These are phyloP conservation scores for Hibiscus mutabilis DNA, from an alignment of 345 rosid species.

Conservation along the genomic window DNA sequence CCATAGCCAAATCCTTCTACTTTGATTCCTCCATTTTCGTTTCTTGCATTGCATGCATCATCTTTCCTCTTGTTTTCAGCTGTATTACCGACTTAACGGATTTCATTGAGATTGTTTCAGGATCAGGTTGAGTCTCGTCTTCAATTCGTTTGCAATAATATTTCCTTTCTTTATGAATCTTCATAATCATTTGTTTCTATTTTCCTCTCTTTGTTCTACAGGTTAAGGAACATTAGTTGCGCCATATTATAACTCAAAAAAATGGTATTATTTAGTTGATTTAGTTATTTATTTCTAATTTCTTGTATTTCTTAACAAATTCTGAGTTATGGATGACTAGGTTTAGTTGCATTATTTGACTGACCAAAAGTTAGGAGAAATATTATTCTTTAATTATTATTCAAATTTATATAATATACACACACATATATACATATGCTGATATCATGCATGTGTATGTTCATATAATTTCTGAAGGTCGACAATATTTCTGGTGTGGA, in stretches of 20 bases:
- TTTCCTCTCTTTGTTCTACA: conserved; percentile 1
- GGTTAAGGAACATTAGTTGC: conserved; percentile 6
- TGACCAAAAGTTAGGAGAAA: not conserved
- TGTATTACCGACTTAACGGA: not conserved
- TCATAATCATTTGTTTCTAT: not conserved
- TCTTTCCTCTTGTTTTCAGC: not conserved
- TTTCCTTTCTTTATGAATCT: not conserved
- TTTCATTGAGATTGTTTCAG: not conserved
- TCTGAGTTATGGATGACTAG: no score
- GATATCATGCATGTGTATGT: not conserved
- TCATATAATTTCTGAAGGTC: conserved; percentile 22
- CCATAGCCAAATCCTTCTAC: not conserved
- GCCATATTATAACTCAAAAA: not conserved
- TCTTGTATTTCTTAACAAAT: not conserved
- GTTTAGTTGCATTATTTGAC: not conserved
- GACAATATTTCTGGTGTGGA: conserved; percentile 29
- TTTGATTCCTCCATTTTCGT: not conserved
- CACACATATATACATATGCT: not conserved
- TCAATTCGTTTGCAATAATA: not conserved
- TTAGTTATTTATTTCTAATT: not conserved
- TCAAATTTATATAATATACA: not conserved
- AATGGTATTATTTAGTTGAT: conserved; percentile 18
- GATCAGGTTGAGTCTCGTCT: not conserved
- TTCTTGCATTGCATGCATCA: not conserved
- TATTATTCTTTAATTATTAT: no score